Evolutionary conservation across 345 rosid species (phyloP), one percentile per base, ranked within the genome.

Genomic region (Moricandia arvensis): DNA sequence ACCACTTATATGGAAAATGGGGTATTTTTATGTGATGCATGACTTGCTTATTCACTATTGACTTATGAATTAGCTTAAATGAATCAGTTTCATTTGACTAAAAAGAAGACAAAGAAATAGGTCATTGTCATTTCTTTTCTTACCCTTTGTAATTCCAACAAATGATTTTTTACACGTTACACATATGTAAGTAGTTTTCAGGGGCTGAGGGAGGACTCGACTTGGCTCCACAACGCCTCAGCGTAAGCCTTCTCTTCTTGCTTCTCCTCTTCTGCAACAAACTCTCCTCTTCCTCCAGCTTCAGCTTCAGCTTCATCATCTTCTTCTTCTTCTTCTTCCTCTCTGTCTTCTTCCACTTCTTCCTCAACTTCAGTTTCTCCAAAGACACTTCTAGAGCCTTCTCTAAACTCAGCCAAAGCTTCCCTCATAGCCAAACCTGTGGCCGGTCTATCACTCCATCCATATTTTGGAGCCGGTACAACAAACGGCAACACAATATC

Each of bases 201-300:
- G 53, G 79, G 74, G 73, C 87, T 87, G 73, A 76, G 74, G n/a
- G 88, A 85, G 0, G 87, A 87, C 71, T 88, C 93, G 26, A 88
- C 91, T 74, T 86, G 87, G 67, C 75, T 86, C 95, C 98, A 91
- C 17, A 87, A 84, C 68, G 72, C 83, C 76, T 85, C 86, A 34
- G 87, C 95, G 63, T 91, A 91, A 69, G 85, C 89, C 76, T 79
- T 87, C 66, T 89, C 94, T 65, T 90, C 97, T 81, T 86, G 89
- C 76, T 89, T 87, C 85, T 90, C 97, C 80, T 90, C 97, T 79
- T 85, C 83, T 24, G 41, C 75, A 69, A 71, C 75, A 61, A 66
- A 79, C 60, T 74, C 82, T 63, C 49, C 79, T 68, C 76, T 72
- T 49, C 75, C 82, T 74, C 80, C 91, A 33, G 45, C 79, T 59